phyloP scores from a whole-genome alignment of 345 rosid genomes.

The Luvunga scandens region DNA sequence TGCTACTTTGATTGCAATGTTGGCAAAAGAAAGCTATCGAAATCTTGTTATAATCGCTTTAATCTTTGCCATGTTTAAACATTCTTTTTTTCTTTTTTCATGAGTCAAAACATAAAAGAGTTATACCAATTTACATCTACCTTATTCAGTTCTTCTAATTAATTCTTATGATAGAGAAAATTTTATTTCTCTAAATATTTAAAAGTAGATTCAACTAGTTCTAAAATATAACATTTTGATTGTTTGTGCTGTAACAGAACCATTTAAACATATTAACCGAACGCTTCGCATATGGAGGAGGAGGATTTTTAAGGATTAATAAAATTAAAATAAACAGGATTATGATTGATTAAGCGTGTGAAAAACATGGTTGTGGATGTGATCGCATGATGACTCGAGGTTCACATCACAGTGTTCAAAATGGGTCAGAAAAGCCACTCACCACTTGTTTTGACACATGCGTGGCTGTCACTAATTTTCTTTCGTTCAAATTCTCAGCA shows the following conservation, averaged over 20 bases:
- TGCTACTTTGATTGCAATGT: neutral
- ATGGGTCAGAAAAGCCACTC: constrained; percentile 9
- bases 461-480: neutral
- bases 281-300: neutral
- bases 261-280: too few relatives aligned
- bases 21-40: neutral
- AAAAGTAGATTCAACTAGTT: neutral
- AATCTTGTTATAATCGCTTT: neutral
- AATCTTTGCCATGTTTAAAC: neutral
- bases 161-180: too few relatives aligned
- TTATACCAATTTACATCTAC: too few relatives aligned
- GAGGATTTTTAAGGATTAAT: neutral
- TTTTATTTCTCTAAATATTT: neutral
- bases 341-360: neutral
- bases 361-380: neutral
- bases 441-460: neutral
- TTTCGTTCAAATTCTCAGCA: neutral
- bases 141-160: too few relatives aligned
- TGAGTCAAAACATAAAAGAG: neutral
- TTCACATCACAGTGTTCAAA: neutral
- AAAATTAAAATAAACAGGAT: too few relatives aligned
- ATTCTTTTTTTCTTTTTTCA: too few relatives aligned
- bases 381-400: neutral
- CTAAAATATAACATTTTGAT: too few relatives aligned
- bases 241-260: too few relatives aligned